These are phyloP conservation scores for Dalechampia spathulata DNA, from an alignment of 441 rosid genomes.

Conservation along the genomic window DNA sequence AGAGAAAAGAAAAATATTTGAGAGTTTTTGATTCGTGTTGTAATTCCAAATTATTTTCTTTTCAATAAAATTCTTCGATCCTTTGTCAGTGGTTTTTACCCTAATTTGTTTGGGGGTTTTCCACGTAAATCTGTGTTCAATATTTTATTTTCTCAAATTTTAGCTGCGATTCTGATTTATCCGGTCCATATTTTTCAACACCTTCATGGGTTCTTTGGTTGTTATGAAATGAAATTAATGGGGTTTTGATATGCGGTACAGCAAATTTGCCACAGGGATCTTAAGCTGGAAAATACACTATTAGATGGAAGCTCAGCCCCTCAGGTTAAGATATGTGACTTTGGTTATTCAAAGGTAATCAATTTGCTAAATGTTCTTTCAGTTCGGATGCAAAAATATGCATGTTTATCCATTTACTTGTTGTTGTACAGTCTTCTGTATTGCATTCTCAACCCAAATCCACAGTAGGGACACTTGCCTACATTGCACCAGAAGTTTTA, in stretches of 20 bases:
- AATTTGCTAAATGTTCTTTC: neutral
- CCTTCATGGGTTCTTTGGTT: too few species aligned
- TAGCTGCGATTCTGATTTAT: too few species aligned
- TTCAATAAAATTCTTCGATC: too few species aligned
- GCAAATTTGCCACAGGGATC: constrained; percentile 89
- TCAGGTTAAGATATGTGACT: constrained; percentile 77
- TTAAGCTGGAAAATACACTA: constrained; percentile 85
- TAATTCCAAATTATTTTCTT: too few species aligned
- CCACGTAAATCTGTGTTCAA: too few species aligned
- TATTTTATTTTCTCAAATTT: too few species aligned
- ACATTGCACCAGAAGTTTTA: constrained; percentile 64
- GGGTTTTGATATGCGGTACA: constrained; percentile 16
- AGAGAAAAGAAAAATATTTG: too few species aligned
- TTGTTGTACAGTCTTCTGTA: constrained; percentile 40
- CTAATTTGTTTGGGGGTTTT: too few species aligned
- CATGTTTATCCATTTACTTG: neutral
- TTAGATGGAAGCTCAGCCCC: constrained; percentile 69
- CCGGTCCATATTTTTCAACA: too few species aligned
- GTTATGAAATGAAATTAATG: neutral
- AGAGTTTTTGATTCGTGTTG: too few species aligned
- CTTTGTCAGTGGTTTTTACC: too few species aligned
- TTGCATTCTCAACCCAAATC: constrained; percentile 74
- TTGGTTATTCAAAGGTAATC: constrained; percentile 76
- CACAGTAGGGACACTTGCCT: constrained; percentile 70
- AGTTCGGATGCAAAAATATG: neutral